Conservation (phyloP, 371 early-diverging fungal genomes). For the Basidiobolus meristosporus region DNA sequence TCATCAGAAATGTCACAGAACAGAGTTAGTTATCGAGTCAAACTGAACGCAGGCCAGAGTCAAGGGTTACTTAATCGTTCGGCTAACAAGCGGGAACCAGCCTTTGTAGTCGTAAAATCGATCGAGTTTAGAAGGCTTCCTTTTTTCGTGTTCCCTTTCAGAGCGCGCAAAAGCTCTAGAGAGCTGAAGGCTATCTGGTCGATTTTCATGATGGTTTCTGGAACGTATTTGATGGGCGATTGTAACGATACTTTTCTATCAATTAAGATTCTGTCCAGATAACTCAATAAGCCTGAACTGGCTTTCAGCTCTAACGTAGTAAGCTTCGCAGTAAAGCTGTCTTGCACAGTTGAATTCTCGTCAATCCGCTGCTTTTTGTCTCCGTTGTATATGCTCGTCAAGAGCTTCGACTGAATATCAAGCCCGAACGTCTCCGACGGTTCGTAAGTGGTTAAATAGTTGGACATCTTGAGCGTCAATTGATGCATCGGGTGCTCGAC, state of each 20-base stretch:
- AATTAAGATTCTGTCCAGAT: slow-evolving; percentile 30
- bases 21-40: too few relatives aligned
- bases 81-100: slow-evolving; percentile 55
- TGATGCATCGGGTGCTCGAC: too few relatives aligned
- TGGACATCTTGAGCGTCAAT: too few relatives aligned
- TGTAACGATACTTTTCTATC: slow-evolving; percentile 19
- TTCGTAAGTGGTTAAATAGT: too few relatives aligned
- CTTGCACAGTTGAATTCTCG: too few relatives aligned
- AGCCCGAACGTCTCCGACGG: too few relatives aligned
- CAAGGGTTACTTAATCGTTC: slow-evolving; percentile 45
- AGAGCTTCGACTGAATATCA: slow-evolving; percentile 3
- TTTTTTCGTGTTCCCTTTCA: slow-evolving; percentile 18
- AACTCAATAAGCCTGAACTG: slow-evolving; percentile 22
- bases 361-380: too few relatives aligned
- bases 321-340: too few relatives aligned
- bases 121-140: slow-evolving; percentile 49
- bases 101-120: slow-evolving; percentile 56
- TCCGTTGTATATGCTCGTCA: slow-evolving; percentile 9
- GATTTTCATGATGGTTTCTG: slow-evolving; percentile 23
- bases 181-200: slow-evolving; percentile 35
- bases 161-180: slow-evolving; percentile 25
- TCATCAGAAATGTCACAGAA: too few relatives aligned
- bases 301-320: slow-evolving; percentile 20
- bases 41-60: too few relatives aligned
- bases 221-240: slow-evolving; percentile 18